These are phyloP conservation scores for Pezicula radicicola DNA, from an alignment of 2,329 filamentous ascomycete species.

Conservation along the genomic window DNA sequence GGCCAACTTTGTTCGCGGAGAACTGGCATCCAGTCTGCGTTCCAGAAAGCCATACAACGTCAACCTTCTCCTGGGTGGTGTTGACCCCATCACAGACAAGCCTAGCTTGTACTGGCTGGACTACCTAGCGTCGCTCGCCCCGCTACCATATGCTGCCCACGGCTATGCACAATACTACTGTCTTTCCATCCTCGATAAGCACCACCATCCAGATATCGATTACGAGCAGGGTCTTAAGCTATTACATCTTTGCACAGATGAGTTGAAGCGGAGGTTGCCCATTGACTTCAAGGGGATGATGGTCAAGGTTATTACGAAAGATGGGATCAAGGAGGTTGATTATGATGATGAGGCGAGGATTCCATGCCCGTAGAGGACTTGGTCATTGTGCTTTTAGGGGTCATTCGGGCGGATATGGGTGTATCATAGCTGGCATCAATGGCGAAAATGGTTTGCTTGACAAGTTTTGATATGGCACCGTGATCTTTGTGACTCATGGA, in stretches of 20 bases:
- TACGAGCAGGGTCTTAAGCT: constrained; percentile 90
- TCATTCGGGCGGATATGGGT: constrained; percentile 13
- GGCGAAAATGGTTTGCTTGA: constrained; percentile 8
- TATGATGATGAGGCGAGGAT: constrained; percentile 65
- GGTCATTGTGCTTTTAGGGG: constrained; percentile 1
- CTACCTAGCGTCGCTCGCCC: constrained; percentile 85
- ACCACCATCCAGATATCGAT: constrained; percentile 92
- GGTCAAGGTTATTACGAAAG: constrained; percentile 93
- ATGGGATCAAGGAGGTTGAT: constrained; percentile 81
- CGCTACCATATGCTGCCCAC: constrained; percentile 92
- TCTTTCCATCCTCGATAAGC: constrained; percentile 95
- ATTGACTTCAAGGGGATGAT: constrained; percentile 98
- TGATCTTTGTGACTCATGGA: no score
- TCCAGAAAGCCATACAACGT: constrained; percentile 95
- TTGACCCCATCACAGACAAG: constrained; percentile 88
- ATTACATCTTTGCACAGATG: constrained; percentile 90
- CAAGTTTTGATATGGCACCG: neutral
- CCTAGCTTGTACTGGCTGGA: constrained; percentile 96
- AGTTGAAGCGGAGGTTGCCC: constrained; percentile 93
- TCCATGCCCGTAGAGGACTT: constrained; percentile 20
- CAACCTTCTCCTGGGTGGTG: constrained; percentile 90
- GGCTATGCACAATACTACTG: constrained; percentile 99
- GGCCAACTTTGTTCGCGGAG: constrained; percentile 88
- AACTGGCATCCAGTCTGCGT: constrained; percentile 86
- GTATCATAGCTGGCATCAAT: constrained; percentile 27